Evolutionary conservation across 2,329 filamentous ascomycete genomes (phyloP), one percentile per base, ranked within the genome.

Genomic region (Intubia oerlemansii): DNA sequence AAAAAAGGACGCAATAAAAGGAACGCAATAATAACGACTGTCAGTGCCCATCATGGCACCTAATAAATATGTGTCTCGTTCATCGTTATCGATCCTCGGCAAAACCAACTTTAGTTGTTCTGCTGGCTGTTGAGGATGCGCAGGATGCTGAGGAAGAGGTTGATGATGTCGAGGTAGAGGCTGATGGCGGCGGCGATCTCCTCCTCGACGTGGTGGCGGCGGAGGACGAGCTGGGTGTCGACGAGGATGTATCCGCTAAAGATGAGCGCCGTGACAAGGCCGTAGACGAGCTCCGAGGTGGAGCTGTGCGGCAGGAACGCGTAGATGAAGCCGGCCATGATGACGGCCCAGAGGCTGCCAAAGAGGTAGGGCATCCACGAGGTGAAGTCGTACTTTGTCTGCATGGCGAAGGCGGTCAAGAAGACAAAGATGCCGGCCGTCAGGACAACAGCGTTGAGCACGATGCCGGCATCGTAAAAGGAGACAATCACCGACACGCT

Each of bases 331-430:
- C 88, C 79, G 46, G 95, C 93, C 23, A 98, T 59, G 37, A 98
- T 63, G 34, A 93, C 54, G 6, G 78, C 74, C 88, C 88, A 95
- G 12, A 98, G 64, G 1, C 63, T 73, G 33, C 84, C 84, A 44
- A 90, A 90, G 4, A 95, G 67, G 48, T 93, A 95, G 12, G 88
- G 85, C 59, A 85, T 79, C 85, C 88, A 98, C 38, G 69, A 75
- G 2, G 85, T 95, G 49, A 98, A 98, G 58, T 98, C 88, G 48
- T 98, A 98, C 51, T 90, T 91, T 38, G 78, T 79, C 59, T 98
- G 88, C 66, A 84, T 92, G 28, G 88, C 88, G 49, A 98, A 95
- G 25, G 84, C 52, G 2, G 75, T 80, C 29, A 82, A 65, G 44
- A 79, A 69, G 42, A 80, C 57, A 45, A 85, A 84, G 45, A 84